phyloP scores from a whole-genome alignment of 140 eudicot species.

The Flaveria floridana region DNA sequence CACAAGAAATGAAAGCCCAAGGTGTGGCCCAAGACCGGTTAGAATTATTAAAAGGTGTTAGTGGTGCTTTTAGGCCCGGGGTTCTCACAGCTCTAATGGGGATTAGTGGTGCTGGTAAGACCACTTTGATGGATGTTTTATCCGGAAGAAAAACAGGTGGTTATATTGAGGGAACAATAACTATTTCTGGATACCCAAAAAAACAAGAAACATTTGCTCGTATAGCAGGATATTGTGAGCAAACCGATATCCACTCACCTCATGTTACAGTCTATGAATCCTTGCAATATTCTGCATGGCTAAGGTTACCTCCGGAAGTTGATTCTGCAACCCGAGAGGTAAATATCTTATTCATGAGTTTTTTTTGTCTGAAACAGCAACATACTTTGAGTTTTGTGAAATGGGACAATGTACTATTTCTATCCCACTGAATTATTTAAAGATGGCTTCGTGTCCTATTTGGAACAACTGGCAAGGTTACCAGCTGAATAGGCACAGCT shows the following conservation, averaged over 20 bases:
- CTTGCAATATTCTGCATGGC: conserved; percentile 72
- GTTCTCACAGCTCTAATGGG: conserved; percentile 83
- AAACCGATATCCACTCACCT: conserved; percentile 74
- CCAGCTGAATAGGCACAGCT: no score
- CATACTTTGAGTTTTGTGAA: not conserved
- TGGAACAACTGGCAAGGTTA: no score
- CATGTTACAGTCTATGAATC: conserved; percentile 67
- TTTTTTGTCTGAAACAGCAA: not conserved
- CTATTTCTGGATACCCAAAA: conserved; percentile 64
- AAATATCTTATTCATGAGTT: not conserved
- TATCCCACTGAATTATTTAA: no score
- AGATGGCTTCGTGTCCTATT: no score
- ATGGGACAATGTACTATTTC: no score
- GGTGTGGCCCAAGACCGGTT: conserved; percentile 56
- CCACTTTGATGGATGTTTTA: conserved; percentile 76
- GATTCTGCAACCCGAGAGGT: conserved; percentile 60
- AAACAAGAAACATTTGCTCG: conserved; percentile 85
- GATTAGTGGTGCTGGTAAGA: conserved; percentile 79
- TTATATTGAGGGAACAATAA: conserved; percentile 57
- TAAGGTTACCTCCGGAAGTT: conserved; percentile 67
- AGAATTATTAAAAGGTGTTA: conserved; percentile 62
- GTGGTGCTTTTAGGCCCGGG: conserved; percentile 76
- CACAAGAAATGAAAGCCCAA: conserved; percentile 72
- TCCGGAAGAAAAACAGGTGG: conserved; percentile 84
- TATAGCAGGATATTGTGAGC: conserved; percentile 73